Conservation (phyloP, 306 rosid species). For the Lathyrus tuberosus region DNA sequence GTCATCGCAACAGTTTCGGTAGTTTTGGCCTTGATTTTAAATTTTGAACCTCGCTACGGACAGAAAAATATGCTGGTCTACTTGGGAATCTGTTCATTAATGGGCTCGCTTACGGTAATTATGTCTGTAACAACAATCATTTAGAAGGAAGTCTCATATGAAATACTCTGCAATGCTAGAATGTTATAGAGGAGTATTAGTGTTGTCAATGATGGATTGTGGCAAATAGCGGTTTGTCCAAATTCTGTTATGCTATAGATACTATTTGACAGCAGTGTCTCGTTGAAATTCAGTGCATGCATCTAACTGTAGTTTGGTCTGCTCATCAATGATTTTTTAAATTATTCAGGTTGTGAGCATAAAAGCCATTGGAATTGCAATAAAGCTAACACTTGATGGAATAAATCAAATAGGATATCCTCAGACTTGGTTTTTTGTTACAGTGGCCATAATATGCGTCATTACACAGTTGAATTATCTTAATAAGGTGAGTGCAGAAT, state of each 20-base stretch:
- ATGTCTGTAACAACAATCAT: slow-evolving; percentile 11
- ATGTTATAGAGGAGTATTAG: neutral
- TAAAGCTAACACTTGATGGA: slow-evolving; percentile 89
- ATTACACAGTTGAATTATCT: slow-evolving; percentile 89
- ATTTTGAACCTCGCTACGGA: slow-evolving; percentile 89
- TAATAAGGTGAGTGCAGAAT: slow-evolving; percentile 72
- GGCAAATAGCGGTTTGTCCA: neutral
- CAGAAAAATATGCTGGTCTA: slow-evolving; percentile 77
- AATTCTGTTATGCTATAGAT: neutral
- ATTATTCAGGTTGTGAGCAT: slow-evolving; percentile 83
- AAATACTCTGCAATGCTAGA: neutral
- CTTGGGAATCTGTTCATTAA: slow-evolving; percentile 88
- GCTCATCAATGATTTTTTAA: slow-evolving; percentile 20
- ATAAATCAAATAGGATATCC: slow-evolving; percentile 82
- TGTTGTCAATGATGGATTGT: neutral
- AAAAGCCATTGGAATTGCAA: slow-evolving; percentile 94
- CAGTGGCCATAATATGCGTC: slow-evolving; percentile 79
- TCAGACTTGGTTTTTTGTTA: slow-evolving; percentile 89
- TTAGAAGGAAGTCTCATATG: neutral
- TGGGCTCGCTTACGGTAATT: slow-evolving; percentile 90
- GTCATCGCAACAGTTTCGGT: slow-evolving; percentile 61
- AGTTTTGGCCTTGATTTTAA: slow-evolving; percentile 72
- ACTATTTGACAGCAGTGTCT: slow-evolving; percentile 7
- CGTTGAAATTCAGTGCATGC: slow-evolving; percentile 7
- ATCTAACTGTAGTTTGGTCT: slow-evolving; percentile 16